Percentiles rank a stretch among this genome's conserved stretches.
Conservation (phyloP, 192 early-diverging fungal species). For the Coemansia sp. region DNA sequence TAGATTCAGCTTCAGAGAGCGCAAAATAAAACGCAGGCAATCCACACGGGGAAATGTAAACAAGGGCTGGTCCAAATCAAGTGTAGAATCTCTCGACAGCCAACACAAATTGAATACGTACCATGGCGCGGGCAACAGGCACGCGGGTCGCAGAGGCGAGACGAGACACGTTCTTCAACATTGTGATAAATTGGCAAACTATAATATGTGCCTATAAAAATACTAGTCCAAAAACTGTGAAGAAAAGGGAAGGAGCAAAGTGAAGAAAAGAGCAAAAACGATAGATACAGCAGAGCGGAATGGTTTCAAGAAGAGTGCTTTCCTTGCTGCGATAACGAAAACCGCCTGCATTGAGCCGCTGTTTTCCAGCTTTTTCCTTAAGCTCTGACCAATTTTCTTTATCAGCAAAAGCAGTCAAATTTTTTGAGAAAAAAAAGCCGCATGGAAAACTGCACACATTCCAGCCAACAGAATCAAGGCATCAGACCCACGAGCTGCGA, state of each 20-base stretch:
- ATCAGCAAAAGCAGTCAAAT: constrained; percentile 9
- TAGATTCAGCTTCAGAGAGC: neutral
- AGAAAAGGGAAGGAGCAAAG: constrained; percentile 13
- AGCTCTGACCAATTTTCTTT: neutral
- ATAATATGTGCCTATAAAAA: constrained; percentile 28
- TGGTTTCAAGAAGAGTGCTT: neutral
- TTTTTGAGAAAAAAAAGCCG: neutral
- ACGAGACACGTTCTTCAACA: constrained; percentile 58
- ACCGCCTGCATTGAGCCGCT: too few species aligned
- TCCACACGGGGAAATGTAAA: neutral
- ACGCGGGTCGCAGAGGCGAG: constrained; percentile 49
- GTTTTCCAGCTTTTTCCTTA: neutral
- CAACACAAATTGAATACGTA: constrained; percentile 25
- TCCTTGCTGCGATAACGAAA: constrained; percentile 4
- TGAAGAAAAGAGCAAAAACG: constrained; percentile 7
- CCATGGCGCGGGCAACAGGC: constrained; percentile 51
- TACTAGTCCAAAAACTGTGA: constrained; percentile 28
- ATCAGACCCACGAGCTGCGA: neutral
- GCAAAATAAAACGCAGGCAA: neutral
- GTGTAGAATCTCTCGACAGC: neutral
- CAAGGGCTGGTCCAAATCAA: neutral
- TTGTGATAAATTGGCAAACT: constrained; percentile 43
- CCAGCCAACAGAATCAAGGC: neutral
- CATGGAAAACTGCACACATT: neutral
- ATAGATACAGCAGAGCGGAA: neutral